A percentile compares a stretch with the other conserved stretches of the same genome.
Evolutionary conservation across 1,284 basidiomycete species (phyloP).

Genomic region (Phylloporus sp.): DNA sequence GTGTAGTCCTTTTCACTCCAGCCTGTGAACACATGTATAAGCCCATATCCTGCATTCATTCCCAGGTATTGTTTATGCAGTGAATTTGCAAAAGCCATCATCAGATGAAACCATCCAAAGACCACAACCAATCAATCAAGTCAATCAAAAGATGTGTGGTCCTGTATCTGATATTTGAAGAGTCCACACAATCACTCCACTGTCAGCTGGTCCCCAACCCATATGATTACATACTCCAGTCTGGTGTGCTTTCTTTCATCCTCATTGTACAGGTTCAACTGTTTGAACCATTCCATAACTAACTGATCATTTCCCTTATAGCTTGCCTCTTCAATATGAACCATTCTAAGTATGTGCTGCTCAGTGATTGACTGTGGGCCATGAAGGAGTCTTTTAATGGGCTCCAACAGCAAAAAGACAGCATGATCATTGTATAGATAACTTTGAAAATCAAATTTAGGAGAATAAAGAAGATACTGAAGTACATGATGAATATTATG

Average conservation of each 20-base stretch:
- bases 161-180: slow-evolving; percentile 23
- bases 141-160: slow-evolving; percentile 29
- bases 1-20: not conserved
- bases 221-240: slow-evolving; percentile 11
- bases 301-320: too few relatives aligned
- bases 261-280: not conserved
- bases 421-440: too few relatives aligned
- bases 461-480: too few relatives aligned
- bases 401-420: too few relatives aligned
- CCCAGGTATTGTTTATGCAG: slow-evolving; percentile 33
- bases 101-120: slow-evolving; percentile 33
- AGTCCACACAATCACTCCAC: slow-evolving; percentile 27
- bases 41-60: too few relatives aligned
- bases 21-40: not conserved
- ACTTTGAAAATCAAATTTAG: too few relatives aligned
- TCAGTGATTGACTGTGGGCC: too few relatives aligned
- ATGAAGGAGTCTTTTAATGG: too few relatives aligned
- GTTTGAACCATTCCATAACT: too few relatives aligned
- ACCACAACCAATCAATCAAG: slow-evolving; percentile 27
- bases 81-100: slow-evolving; percentile 26
- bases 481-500: too few relatives aligned
- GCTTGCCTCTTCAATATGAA: too few relatives aligned
- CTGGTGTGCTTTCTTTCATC: slow-evolving; percentile 16
- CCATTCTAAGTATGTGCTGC: too few relatives aligned
- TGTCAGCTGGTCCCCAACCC: slow-evolving; percentile 36